Evolutionary conservation across 495 filamentous ascomycete genomes (phyloP), one percentile per base, ranked within the genome.

Genomic region (Penicillium riverlandense): DNA sequence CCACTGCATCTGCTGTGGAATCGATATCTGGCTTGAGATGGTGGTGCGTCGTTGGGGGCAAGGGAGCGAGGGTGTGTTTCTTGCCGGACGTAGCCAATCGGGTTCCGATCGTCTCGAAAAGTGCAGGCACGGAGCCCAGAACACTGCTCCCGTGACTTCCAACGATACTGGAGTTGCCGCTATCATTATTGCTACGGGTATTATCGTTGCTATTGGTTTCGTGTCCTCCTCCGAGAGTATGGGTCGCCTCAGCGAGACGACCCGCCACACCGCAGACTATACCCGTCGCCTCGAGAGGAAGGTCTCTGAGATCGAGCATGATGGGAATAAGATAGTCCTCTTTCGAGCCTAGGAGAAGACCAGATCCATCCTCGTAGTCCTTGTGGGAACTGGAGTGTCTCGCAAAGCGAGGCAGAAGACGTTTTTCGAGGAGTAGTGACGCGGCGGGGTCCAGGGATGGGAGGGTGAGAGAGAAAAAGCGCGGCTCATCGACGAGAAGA

Each of bases 211-310:
- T 65, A 13, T 22, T 22, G 4, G 22, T 22, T 22, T 22, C 22
- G 22, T 22, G 22, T 4, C 22, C 22, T 22, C 22, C 22, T 22
- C 15, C 15, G 15, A 22, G 22, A 22, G 22, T 4, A 22, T 22
- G 22, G 22, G 22, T 22, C 22, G 69, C 77, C 14, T 79, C 77
- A 1, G 87, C 85, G 34, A 95, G 71, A 48, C 78, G 77, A 11
- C 88, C 85, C 1, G 90, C 90, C 13, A 96, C 86, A 7, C 90
- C 90, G 52, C 88, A 95, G 31, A 96, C 88, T 42, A 96, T 95
- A 30, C 92, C 92, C 1, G 89, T 95, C 4, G 87, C 89, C 62
- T 96, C 90, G 15, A 90, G 73, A 1, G 90, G 88, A 3, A 97
- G 71, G 28, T 82, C 80, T 14, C 77, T 77, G 39, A 98, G 71